Conservation (phyloP, 768 basidiomycete genomes). For the Leccinum pellstonianum region DNA sequence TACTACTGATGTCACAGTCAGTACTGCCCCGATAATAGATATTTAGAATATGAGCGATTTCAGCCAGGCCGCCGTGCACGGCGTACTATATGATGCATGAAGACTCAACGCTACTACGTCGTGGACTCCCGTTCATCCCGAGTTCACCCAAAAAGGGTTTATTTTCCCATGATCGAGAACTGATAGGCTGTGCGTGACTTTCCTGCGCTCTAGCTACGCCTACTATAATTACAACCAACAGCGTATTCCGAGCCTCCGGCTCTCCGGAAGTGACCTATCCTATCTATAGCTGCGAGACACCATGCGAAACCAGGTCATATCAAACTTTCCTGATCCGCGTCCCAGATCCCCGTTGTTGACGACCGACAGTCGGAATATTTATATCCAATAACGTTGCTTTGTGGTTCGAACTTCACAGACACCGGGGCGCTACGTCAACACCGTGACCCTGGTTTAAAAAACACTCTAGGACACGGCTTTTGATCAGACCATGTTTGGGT, state of each 20-base stretch:
- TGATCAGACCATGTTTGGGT: not conserved
- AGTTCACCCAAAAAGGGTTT: slow-evolving; percentile 2
- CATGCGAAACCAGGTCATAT: not conserved
- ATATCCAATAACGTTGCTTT: slow-evolving; percentile 1
- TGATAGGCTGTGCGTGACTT: too few species aligned
- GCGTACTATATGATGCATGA: too few species aligned
- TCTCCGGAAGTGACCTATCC: not conserved
- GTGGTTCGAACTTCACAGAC: not conserved
- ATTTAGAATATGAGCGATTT: too few species aligned
- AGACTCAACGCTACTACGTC: not conserved
- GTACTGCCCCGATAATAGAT: not conserved
- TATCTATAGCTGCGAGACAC: not conserved
- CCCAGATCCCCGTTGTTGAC: not conserved
- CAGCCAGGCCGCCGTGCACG: too few species aligned
- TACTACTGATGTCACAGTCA: not conserved
- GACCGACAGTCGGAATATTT: not conserved
- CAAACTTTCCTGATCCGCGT: not conserved
- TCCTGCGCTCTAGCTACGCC: too few species aligned
- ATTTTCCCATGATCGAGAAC: not conserved
- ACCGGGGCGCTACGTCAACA: not conserved
- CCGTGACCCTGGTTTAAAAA: not conserved
- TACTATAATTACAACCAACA: not conserved
- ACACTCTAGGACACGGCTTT: not conserved
- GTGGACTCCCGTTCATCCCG: slow-evolving; percentile 1
- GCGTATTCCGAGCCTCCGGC: not conserved